phyloP scores from a whole-genome alignment of 2,329 filamentous ascomycete species.

The Ascochyta viciae-villosae region DNA sequence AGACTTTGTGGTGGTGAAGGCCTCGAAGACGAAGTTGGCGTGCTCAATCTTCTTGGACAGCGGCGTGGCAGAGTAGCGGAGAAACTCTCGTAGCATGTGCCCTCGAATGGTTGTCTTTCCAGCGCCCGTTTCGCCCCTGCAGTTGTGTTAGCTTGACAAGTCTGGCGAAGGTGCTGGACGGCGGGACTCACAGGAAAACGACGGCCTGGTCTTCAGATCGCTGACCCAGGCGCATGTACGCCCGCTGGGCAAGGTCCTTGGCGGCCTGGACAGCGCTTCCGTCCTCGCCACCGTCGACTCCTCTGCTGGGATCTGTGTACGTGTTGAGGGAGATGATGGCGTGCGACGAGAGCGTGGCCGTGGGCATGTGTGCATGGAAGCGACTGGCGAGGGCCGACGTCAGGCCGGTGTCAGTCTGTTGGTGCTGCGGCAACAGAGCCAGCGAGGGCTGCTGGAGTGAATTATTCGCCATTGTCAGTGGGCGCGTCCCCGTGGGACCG shows the following conservation, averaged over 20 bases:
- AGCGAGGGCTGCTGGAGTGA: conserved; percentile 75
- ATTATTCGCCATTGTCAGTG: conserved; percentile 64
- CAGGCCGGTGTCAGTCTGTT: conserved; percentile 78
- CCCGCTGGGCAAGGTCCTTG: conserved; percentile 87
- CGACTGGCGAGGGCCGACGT: conserved; percentile 85
- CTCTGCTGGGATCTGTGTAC: conserved; percentile 86
- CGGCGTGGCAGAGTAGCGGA: conserved; percentile 90
- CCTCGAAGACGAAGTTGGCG: conserved; percentile 94
- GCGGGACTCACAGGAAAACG: conserved; percentile 80
- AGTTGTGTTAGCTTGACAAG: conserved; percentile 6
- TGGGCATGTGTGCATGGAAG: conserved; percentile 90
- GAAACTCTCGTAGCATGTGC: conserved; percentile 82
- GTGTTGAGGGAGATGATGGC: conserved; percentile 93
- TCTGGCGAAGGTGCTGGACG: background rate
- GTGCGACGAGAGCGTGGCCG: conserved; percentile 87
- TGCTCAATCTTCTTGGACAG: conserved; percentile 92
- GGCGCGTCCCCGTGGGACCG: conserved; percentile 50
- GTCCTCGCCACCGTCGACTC: conserved; percentile 87
- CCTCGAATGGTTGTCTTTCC: conserved; percentile 95
- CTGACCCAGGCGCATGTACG: conserved; percentile 83
- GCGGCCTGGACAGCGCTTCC: conserved; percentile 92
- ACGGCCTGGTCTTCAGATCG: conserved; percentile 93
- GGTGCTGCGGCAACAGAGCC: conserved; percentile 83
- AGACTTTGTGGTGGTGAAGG: conserved; percentile 95
- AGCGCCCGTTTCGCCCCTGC: conserved; percentile 90